A percentile compares a stretch with the other conserved stretches of the same genome.
phyloP scores from a whole-genome alignment of 768 basidiomycete genomes.

The Podaxis sp. region DNA sequence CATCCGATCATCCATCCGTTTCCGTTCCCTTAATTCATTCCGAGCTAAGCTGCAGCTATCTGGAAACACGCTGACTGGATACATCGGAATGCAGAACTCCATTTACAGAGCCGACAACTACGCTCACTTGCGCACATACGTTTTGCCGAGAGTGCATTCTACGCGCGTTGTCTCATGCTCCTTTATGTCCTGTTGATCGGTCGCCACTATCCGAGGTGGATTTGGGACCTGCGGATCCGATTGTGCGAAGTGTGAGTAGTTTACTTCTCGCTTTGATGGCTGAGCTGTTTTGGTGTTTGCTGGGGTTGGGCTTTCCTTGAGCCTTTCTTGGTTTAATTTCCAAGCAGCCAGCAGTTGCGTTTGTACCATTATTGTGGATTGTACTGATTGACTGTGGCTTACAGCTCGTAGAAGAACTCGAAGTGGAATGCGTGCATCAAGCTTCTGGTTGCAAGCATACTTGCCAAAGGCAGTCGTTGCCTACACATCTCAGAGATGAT shows the following conservation, averaged over 20 bases:
- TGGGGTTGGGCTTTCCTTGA: too few relatives aligned
- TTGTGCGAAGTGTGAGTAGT: conserved; percentile 68
- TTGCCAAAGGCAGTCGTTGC: conserved; percentile 67
- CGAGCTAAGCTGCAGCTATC: neutral
- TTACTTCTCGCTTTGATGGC: neutral
- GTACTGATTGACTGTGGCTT: conserved; percentile 12
- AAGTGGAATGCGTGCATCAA: conserved; percentile 69
- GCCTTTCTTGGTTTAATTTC: neutral
- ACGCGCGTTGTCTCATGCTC: conserved; percentile 64
- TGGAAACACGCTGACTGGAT: neutral
- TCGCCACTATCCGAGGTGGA: conserved; percentile 60
- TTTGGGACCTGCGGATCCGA: conserved; percentile 66
- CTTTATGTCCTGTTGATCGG: conserved; percentile 85
- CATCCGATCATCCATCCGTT: neutral
- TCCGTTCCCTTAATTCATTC: neutral
- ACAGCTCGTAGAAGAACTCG: conserved; percentile 81
- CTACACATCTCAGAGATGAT: conserved; percentile 57
- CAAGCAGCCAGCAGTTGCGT: neutral
- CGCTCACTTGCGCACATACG: conserved; percentile 77
- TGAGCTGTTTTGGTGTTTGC: too few relatives aligned
- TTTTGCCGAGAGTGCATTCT: conserved; percentile 84
- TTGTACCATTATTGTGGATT: neutral
- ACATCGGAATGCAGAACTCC: conserved; percentile 46
- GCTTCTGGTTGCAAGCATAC: conserved; percentile 59
- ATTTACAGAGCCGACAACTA: conserved; percentile 75